Percentiles rank a stretch among this genome's conserved stretches.
phyloP scores from a whole-genome alignment of 2,329 filamentous ascomycete species.

The Ceratocystis diversiconidia region DNA sequence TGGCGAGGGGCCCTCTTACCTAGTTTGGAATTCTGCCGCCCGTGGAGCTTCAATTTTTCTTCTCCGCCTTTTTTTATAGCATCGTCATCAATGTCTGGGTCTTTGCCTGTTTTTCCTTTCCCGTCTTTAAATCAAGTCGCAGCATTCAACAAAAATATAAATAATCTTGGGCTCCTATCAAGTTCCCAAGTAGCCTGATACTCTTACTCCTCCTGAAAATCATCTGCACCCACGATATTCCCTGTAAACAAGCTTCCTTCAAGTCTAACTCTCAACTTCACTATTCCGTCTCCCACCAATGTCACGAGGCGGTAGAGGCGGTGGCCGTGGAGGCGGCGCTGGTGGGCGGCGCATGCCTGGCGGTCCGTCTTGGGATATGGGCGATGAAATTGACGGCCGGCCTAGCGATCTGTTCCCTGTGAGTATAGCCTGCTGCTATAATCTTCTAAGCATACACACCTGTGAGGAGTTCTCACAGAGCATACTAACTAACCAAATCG shows the following conservation, averaged over 20 bases:
- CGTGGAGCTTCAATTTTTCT: neutral
- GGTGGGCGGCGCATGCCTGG: conserved; percentile 33
- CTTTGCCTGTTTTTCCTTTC: neutral
- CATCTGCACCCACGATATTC: neutral
- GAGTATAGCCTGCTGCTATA: conserved; percentile 20
- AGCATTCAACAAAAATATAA: too few relatives aligned
- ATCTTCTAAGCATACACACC: neutral
- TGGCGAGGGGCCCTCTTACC: neutral
- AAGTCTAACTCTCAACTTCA: neutral
- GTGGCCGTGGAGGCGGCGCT: conserved; percentile 36
- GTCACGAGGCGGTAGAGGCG: conserved; percentile 26
- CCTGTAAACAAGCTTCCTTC: neutral
- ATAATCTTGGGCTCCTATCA: too few relatives aligned
- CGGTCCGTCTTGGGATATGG: conserved; percentile 37
- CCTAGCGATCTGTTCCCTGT: conserved; percentile 48
- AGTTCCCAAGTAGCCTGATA: too few relatives aligned
- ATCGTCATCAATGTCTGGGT: neutral
- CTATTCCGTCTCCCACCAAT: neutral
- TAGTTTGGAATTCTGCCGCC: neutral
- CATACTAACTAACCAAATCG: neutral
- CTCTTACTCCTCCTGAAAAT: too few relatives aligned
- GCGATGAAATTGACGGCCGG: conserved; percentile 41
- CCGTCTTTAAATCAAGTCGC: neutral
- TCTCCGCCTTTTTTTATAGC: neutral
- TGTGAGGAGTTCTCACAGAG: neutral